Conservation (phyloP, 805 yeast species). For the Kregervanrija pseudodelftensis region DNA sequence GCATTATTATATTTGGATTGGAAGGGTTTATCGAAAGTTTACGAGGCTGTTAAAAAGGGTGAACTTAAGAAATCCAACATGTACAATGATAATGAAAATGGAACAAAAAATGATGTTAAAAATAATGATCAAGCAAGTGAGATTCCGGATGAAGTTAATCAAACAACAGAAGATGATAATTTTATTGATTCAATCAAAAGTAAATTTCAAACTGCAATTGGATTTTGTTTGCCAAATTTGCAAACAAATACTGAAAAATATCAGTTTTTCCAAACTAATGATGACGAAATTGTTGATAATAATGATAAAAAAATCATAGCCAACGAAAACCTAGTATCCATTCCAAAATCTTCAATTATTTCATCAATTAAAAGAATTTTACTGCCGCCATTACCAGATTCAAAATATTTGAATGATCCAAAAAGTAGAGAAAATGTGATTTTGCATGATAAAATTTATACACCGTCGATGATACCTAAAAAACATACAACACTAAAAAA, state of each 20-base stretch:
- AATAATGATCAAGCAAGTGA: constrained; percentile 18
- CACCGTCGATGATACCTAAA: constrained; percentile 45
- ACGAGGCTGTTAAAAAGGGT: constrained; percentile 17
- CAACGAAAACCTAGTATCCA: constrained; percentile 9
- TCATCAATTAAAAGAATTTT: constrained; percentile 73
- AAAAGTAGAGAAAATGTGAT: constrained; percentile 51
- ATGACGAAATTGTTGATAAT: constrained; percentile 9
- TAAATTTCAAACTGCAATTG: constrained; percentile 35
- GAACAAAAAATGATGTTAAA: background rate
- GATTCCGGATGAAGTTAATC: constrained; percentile 21
- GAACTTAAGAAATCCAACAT: constrained; percentile 8
- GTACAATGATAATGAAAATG: background rate
- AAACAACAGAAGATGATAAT: background rate
- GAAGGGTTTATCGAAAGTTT: constrained; percentile 56
- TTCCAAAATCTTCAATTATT: constrained; percentile 71
- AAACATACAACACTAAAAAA: constrained; percentile 22
- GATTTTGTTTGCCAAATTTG: constrained; percentile 34
- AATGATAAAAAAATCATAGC: constrained; percentile 7
- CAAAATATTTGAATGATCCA: constrained; percentile 64
- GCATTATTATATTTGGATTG: constrained; percentile 83
- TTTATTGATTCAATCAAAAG: constrained; percentile 15
- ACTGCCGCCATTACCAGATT: constrained; percentile 73
- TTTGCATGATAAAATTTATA: constrained; percentile 75
- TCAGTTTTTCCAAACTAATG: constrained; percentile 25
- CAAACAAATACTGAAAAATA: constrained; percentile 17